Evolutionary conservation across 2,329 filamentous ascomycete species (phyloP).

Genomic region (Akanthomyces muscarius): DNA sequence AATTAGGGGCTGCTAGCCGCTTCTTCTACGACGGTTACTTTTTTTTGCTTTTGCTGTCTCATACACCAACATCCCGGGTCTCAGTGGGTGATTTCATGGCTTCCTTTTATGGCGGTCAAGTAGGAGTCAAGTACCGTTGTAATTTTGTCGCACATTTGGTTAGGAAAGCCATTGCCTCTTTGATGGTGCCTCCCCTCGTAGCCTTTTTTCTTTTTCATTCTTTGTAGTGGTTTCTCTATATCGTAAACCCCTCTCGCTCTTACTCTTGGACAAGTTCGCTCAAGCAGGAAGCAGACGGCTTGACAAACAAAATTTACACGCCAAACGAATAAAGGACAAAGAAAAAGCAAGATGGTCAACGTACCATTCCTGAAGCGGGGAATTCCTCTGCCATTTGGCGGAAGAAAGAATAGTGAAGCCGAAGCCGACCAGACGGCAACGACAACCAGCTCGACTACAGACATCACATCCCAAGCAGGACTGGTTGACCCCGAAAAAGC

Average conservation of each 20-base stretch:
- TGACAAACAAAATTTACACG: neutral
- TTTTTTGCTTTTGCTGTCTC: conserved; percentile 7
- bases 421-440: neutral
- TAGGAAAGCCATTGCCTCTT: too few species aligned
- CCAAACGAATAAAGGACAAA: neutral
- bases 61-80: neutral
- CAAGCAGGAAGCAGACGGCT: too few species aligned
- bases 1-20: neutral
- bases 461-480: neutral
- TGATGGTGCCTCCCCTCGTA: too few species aligned
- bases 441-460: neutral
- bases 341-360: neutral
- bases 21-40: neutral
- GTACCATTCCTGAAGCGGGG: neutral
- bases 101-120: neutral
- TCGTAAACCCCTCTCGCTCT: neutral
- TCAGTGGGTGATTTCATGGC: neutral
- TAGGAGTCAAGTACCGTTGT: neutral
- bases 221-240: neutral
- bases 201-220: too few species aligned
- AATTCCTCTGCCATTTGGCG: neutral
- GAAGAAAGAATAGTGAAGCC: neutral
- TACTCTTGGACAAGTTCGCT: neutral
- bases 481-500: neutral
- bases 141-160: neutral